Percentiles rank a stretch among this genome's conserved stretches.
phyloP scores from a whole-genome alignment of 1,284 basidiomycete genomes.

The Vanrija sp. region DNA sequence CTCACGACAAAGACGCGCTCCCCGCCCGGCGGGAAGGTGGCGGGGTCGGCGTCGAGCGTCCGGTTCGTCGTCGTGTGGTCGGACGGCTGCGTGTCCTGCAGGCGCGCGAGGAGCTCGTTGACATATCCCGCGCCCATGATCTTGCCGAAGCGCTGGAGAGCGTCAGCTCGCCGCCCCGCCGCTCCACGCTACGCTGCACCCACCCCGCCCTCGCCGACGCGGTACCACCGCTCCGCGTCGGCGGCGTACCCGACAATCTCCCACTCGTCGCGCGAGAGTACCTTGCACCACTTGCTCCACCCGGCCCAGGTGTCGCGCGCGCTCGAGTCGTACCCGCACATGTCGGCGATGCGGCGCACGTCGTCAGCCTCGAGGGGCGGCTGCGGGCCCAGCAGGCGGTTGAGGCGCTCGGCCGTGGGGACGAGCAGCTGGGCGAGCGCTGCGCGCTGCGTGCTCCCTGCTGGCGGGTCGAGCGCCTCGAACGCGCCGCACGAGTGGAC shows the following conservation, averaged over 20 bases:
- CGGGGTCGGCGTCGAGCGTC: slow-evolving; percentile 64
- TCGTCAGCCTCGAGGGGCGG: slow-evolving; percentile 61
- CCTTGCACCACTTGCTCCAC: slow-evolving; percentile 64
- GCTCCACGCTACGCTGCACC: slow-evolving; percentile 20
- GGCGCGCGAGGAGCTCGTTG: slow-evolving; percentile 77
- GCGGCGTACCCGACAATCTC: slow-evolving; percentile 63
- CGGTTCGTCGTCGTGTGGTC: slow-evolving; percentile 73
- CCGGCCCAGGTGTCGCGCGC: slow-evolving; percentile 38
- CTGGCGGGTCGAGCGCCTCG: slow-evolving; percentile 28
- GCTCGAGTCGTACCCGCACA: slow-evolving; percentile 73
- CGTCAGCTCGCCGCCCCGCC: not conserved
- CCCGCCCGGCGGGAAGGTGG: slow-evolving; percentile 62
- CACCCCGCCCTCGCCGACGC: slow-evolving; percentile 58
- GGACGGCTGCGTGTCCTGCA: slow-evolving; percentile 59
- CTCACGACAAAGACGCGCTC: slow-evolving; percentile 41
- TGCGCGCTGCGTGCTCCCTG: not conserved
- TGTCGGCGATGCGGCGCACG: slow-evolving; percentile 60
- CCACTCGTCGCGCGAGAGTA: slow-evolving; percentile 63
- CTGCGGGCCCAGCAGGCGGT: slow-evolving; percentile 54
- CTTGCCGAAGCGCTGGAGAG: slow-evolving; percentile 27
- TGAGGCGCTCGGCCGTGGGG: slow-evolving; percentile 33
- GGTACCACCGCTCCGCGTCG: slow-evolving; percentile 74
- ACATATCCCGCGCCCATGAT: slow-evolving; percentile 61
- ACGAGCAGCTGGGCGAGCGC: not conserved
- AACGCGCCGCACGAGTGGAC: slow-evolving; percentile 64